Evolutionary conservation across 2,329 filamentous ascomycete species (phyloP), one percentile per base, ranked within the genome.

Genomic region (Mariannaea elegans): DNA sequence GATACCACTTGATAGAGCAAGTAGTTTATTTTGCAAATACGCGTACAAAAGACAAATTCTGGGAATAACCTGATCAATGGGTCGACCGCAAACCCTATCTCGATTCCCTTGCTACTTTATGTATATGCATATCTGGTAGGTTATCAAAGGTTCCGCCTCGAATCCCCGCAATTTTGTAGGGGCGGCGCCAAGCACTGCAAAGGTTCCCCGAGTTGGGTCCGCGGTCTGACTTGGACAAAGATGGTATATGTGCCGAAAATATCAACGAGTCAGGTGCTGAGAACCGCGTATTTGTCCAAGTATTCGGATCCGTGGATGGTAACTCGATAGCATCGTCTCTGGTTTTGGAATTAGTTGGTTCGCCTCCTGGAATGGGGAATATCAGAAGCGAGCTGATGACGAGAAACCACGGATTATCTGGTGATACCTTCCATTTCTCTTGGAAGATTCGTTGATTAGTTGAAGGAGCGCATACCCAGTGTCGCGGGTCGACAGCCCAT

Each of bases 201-300:
- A 59, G 49, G 56, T 53, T 48, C 56, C 50, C 56, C 49, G 56
- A 59, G 56, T 23, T 48, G 27, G 44, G n/a, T 18, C 49, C 48
- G 51, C 12, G 56, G 56, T 38, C 56, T 53, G 56, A 59, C 55
- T 59, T 41, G 47, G 56, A 53, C 56, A 16, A 59, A 59, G 56
- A 49, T 42, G 56, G 56, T 36, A 59, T 49, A 32, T 24, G 41
- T 29, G 49, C 56, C 49, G 49, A 14, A n/a, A 18, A 19, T 32
- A 47, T 18, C 6, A 39, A 46, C 54, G 46, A 31, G 39, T 51
- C 32, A 48, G 18, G 46, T n/a, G n/a, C 51, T 42, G 41, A 42
- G 29, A 54, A 14, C 10, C 23, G 19, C 51, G 31, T 54, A 12
- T 7, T 31, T n/a, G n/a, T n/a, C n/a, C n/a, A n/a, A n/a, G n/a